Evolutionary conservation across 768 basidiomycete species (phyloP).

Genomic region (Clitopilus passeckerianus): DNA sequence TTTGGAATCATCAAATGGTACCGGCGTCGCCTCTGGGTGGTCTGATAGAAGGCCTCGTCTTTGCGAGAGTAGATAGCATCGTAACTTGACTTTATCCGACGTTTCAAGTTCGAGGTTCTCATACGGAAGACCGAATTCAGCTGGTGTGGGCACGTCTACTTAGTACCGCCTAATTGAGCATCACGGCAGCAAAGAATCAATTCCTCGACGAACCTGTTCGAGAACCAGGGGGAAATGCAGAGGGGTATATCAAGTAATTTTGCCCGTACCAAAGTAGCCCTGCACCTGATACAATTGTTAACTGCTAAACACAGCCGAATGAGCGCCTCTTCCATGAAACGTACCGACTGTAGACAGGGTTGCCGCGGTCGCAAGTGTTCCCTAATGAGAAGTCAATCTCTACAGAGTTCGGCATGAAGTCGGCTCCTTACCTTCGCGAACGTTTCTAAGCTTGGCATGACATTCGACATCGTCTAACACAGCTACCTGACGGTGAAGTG

Average conservation of each 20-base stretch:
- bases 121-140: constrained; percentile 67
- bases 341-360: constrained; percentile 53
- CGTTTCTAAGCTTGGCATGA: constrained; percentile 39
- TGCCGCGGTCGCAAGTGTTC: constrained; percentile 50
- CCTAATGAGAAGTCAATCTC: constrained; percentile 24
- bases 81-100: constrained; percentile 64
- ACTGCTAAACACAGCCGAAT: background rate
- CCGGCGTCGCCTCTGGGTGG: constrained; percentile 24
- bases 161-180: background rate
- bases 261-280: constrained; percentile 84
- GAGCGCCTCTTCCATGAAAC: constrained; percentile 9
- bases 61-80: constrained; percentile 75
- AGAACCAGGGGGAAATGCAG: constrained; percentile 74
- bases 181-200: constrained; percentile 7
- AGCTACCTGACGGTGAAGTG: background rate
- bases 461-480: constrained; percentile 23
- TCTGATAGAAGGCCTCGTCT: constrained; percentile 37
- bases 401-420: background rate
- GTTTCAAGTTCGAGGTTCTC: constrained; percentile 71
- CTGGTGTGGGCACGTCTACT: constrained; percentile 68
- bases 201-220: constrained; percentile 46
- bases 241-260: constrained; percentile 87
- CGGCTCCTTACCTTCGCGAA: constrained; percentile 38
- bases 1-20: constrained; percentile 28
- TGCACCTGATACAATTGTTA: constrained; percentile 37